Conservation (phyloP, 2,329 filamentous ascomycete species). For the Xylariaceae sp. region DNA sequence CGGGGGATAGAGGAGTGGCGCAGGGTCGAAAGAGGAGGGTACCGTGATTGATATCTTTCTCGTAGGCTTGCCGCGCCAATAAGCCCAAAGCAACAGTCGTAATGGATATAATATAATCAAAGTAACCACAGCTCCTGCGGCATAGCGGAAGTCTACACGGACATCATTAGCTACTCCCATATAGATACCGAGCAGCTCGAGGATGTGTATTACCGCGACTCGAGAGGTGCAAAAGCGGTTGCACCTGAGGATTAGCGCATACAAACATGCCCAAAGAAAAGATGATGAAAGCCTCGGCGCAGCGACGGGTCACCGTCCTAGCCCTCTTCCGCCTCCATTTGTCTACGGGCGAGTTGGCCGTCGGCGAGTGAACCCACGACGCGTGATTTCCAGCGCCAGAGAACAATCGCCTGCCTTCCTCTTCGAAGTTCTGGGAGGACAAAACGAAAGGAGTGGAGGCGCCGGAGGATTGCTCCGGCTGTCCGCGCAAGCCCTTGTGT, state of each 20-base stretch:
- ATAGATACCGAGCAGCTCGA: not conserved
- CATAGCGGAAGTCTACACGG: slow-evolving; percentile 39
- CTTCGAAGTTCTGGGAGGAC: slow-evolving; percentile 39
- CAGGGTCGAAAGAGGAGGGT: slow-evolving; percentile 80
- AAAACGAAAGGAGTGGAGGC: slow-evolving; percentile 52
- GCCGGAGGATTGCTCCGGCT: slow-evolving; percentile 50
- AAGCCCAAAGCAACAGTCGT: slow-evolving; percentile 48
- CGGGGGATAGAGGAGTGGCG: slow-evolving; percentile 81
- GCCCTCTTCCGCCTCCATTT: slow-evolving; percentile 42
- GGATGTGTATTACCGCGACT: slow-evolving; percentile 40
- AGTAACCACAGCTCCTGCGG: slow-evolving; percentile 32
- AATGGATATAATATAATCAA: slow-evolving; percentile 55
- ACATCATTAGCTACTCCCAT: slow-evolving; percentile 11
- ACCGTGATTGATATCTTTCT: slow-evolving; percentile 45
- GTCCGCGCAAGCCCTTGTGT: slow-evolving; percentile 71
- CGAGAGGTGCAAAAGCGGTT: slow-evolving; percentile 43
- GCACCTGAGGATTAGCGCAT: slow-evolving; percentile 42
- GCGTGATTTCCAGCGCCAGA: slow-evolving; percentile 23
- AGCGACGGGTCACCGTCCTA: slow-evolving; percentile 48
- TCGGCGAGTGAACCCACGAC: slow-evolving; percentile 11
- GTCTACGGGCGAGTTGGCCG: slow-evolving; percentile 29
- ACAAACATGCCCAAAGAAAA: slow-evolving; percentile 45
- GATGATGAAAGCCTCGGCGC: slow-evolving; percentile 49
- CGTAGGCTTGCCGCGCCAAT: slow-evolving; percentile 37
- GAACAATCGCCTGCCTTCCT: slow-evolving; percentile 32